These are phyloP conservation scores for Plasmopara halstedii DNA, from an alignment of 352 stramenopile species.

Conservation along the genomic window DNA sequence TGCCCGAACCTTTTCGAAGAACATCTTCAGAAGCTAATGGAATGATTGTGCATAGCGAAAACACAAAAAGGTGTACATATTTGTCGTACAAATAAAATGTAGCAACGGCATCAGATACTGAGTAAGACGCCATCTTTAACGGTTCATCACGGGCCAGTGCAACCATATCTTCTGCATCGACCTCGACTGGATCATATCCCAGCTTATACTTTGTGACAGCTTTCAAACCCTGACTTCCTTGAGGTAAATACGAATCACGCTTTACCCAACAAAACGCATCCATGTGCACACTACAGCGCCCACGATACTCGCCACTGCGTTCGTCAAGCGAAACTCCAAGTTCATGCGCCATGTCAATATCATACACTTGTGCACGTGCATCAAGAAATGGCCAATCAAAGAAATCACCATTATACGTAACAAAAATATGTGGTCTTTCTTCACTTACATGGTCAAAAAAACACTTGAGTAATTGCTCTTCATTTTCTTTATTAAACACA, in stretches of 20 bases:
- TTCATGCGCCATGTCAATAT: constrained; percentile 87
- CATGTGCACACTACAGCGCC: constrained; percentile 92
- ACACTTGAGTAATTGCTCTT: constrained; percentile 69
- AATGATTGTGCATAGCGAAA: constrained; percentile 99
- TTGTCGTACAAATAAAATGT: constrained; percentile 99
- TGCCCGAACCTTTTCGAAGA: constrained; percentile 92
- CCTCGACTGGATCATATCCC: constrained; percentile 96
- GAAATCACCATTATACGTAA: constrained; percentile 99
- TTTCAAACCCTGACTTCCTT: constrained; percentile 97
- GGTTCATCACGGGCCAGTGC: constrained; percentile 91
- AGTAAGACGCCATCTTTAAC: constrained; percentile 98
- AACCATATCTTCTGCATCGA: constrained; percentile 99
- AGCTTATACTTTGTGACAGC: constrained; percentile 99
- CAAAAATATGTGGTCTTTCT: constrained; percentile 95
- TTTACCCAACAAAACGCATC: constrained; percentile 99
- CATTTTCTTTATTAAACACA: constrained; percentile 94
- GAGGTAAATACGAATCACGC: constrained; percentile 97
- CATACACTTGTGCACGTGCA: constrained; percentile 83
- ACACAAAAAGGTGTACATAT: constrained; percentile 99
- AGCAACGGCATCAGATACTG: constrained; percentile 99
- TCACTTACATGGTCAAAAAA: constrained; percentile 91
- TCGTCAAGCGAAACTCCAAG: constrained; percentile 74
- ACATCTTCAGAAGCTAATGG: constrained; percentile 97
- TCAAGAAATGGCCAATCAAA: constrained; percentile 99
- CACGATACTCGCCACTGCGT: constrained; percentile 88